A percentile compares a stretch with the other conserved stretches of the same genome.
phyloP scores from a whole-genome alignment of 306 rosid genomes.

The Vigna hirtella region DNA sequence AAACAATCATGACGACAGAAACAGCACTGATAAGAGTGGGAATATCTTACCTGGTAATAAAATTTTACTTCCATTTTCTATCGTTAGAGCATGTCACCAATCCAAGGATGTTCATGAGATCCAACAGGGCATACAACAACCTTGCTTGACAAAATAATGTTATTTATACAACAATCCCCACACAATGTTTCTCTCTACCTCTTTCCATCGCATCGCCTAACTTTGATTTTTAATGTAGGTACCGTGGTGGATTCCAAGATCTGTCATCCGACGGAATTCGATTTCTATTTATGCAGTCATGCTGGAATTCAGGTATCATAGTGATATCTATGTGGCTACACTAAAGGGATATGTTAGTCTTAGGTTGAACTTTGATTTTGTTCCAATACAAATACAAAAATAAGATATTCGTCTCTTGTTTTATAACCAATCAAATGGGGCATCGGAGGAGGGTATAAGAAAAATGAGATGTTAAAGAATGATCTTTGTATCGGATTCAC shows the following conservation, averaged over 20 bases:
- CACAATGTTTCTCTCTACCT: neutral
- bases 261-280: slow-evolving; percentile 86
- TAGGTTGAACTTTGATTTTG: neutral
- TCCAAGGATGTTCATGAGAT: neutral
- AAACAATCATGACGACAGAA: slow-evolving; percentile 63
- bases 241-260: slow-evolving; percentile 87
- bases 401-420: neutral
- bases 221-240: slow-evolving; percentile 53
- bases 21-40: slow-evolving; percentile 70
- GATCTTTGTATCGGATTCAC: neutral
- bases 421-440: neutral
- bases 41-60: slow-evolving; percentile 76
- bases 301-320: slow-evolving; percentile 80
- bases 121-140: neutral
- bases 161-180: neutral
- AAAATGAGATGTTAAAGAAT: neutral
- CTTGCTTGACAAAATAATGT: neutral
- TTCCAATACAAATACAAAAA: neutral
- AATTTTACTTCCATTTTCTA: neutral
- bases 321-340: slow-evolving; percentile 5
- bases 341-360: neutral
- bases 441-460: neutral
- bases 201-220: neutral
- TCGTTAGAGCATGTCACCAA: neutral
- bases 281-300: slow-evolving; percentile 85